Base-by-base conservation (phyloP, 2,329 filamentous ascomycete genomes). In the Monosporascus sp. region DNA sequence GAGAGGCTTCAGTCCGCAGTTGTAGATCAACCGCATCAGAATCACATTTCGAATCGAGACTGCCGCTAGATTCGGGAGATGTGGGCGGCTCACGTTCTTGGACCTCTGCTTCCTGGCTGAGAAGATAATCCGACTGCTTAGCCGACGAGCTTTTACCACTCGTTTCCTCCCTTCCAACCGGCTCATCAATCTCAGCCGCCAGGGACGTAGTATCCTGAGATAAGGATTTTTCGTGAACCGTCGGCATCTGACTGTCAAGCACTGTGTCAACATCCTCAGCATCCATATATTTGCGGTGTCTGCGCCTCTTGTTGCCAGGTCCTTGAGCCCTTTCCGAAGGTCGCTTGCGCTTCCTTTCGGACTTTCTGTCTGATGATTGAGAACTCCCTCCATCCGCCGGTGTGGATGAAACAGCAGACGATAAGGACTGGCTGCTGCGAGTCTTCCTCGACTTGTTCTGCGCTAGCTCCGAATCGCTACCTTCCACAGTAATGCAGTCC, bases 1-100 rank as follows among this genome's bases (percentile, higher is more conserved):
- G 65, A 17, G 66, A 68, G 14, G 67, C 66, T 55, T 69, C 67
- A 7, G 60, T 63, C 8, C 65, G 62, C 24, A 68, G 57, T 48
- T 69, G 67, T 6, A 67, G 57, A 50, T 65, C 60, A 16, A 65
- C 64, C 22, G 66, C 66, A 45, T 64, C 64, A 5, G 58, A 61
- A 50, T 68, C 65, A 17, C 65, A 60, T 9, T 64, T 62, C 24
- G 51, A 26, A 46, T 46, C 24, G 3, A 48, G 20, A 19, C 43
- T 46, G 43, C 43, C 17, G 22, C 57, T 55, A 2, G 58, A 56
- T 22, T 54, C 51, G 17, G 55, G 37, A 8, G 51, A 53, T 7
- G 40, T 14, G 31, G 31, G 31, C 11, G 11, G 11, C 9, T 35
- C 37, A 5, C 45, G 35, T 45, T 58, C 52, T 51, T 31, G 41